Evolutionary conservation across 2,329 filamentous ascomycete genomes (phyloP).

Genomic region (Helotiales sp.): DNA sequence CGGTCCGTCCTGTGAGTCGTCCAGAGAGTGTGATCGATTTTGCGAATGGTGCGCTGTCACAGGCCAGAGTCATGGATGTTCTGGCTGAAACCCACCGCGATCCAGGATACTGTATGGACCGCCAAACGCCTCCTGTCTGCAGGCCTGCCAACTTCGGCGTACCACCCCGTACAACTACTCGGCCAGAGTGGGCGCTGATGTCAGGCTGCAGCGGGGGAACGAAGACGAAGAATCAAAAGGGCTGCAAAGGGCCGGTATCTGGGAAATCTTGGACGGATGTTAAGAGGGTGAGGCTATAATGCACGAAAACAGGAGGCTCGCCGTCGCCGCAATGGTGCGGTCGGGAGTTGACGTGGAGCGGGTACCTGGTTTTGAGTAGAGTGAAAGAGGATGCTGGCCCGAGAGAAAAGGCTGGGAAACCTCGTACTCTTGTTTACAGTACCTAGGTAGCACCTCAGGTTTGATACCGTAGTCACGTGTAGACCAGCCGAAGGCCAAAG

Average conservation of each 20-base stretch:
- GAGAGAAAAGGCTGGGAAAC: background rate
- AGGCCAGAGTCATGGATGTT: slow-evolving; percentile 13
- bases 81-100: slow-evolving; percentile 15
- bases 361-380: slow-evolving; percentile 17
- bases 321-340: background rate
- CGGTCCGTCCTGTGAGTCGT: background rate
- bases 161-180: slow-evolving; percentile 11
- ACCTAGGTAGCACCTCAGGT: too few relatives aligned
- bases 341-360: slow-evolving; percentile 4
- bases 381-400: background rate
- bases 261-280: slow-evolving; percentile 20
- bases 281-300: slow-evolving; percentile 16
- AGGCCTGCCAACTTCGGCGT: slow-evolving; percentile 14
- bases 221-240: slow-evolving; percentile 4
- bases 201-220: slow-evolving; percentile 19
- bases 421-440: background rate
- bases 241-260: slow-evolving; percentile 8
- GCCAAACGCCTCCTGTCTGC: slow-evolving; percentile 3
- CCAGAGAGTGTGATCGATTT: slow-evolving; percentile 8
- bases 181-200: slow-evolving; percentile 19
- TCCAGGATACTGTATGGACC: slow-evolving; percentile 8
- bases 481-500: too few relatives aligned
- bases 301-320: background rate
- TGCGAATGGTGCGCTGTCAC: slow-evolving; percentile 24
- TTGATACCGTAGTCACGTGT: too few relatives aligned